phyloP scores from a whole-genome alignment of 2,329 filamentous ascomycete genomes.

The Cadophora sp. region DNA sequence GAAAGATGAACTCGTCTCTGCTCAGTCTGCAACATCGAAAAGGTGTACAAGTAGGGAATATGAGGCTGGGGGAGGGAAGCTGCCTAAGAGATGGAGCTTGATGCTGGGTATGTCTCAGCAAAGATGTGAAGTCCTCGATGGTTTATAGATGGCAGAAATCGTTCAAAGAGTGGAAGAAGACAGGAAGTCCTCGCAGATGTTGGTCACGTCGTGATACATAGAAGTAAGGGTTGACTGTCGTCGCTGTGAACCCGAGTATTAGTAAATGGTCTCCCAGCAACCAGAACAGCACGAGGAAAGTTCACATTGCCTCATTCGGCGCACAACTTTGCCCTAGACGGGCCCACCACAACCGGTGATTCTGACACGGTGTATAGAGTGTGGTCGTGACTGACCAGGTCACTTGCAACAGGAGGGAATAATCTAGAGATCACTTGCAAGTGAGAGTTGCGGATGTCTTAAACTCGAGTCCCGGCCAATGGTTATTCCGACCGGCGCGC shows the following conservation, averaged over 20 bases:
- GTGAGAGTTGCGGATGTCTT: slow-evolving; percentile 20
- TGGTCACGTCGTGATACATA: slow-evolving; percentile 31
- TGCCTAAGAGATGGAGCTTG: slow-evolving; percentile 11
- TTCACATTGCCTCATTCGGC: slow-evolving; percentile 36
- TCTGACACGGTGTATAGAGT: slow-evolving; percentile 24
- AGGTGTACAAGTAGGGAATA: not conserved
- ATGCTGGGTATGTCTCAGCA: not conserved
- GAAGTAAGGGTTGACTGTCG: slow-evolving; percentile 26
- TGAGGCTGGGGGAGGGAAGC: not conserved
- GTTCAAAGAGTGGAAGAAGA: slow-evolving; percentile 38
- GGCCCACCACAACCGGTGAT: slow-evolving; percentile 37
- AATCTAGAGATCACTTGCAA: slow-evolving; percentile 27
- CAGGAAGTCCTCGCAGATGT: slow-evolving; percentile 30
- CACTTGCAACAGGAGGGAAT: slow-evolving; percentile 32
- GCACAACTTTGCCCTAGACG: slow-evolving; percentile 38
- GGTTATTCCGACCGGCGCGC: slow-evolving; percentile 26
- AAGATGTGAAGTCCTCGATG: not conserved
- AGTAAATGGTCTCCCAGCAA: slow-evolving; percentile 41
- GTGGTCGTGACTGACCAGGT: slow-evolving; percentile 22
- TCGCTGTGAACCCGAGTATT: slow-evolving; percentile 35
- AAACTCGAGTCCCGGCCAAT: slow-evolving; percentile 14
- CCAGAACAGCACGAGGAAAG: slow-evolving; percentile 21
- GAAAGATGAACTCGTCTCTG: not conserved
- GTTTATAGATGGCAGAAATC: slow-evolving; percentile 10
- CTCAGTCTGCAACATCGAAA: slow-evolving; percentile 9